Conservation (phyloP, 163 green algal species). For the Chlamydomonas reinhardtii region DNA sequence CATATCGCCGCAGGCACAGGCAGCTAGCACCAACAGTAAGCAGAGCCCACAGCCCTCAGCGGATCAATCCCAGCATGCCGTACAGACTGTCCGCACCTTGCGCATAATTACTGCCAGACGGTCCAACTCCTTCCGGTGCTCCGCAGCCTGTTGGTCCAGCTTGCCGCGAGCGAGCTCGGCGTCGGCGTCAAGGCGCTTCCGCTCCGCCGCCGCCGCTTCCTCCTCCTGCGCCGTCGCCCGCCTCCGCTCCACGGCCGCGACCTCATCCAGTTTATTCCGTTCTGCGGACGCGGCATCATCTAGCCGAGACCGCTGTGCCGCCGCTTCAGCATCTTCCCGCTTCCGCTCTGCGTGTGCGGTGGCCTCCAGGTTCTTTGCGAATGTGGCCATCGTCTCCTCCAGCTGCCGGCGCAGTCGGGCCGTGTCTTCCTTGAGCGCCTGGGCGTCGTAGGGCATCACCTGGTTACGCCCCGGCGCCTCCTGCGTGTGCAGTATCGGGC, state of each 20-base stretch:
- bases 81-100: no score
- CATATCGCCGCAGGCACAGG: no score
- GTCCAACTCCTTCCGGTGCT: background rate
- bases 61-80: no score
- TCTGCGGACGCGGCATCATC: background rate
- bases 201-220: background rate
- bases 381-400: background rate
- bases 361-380: background rate
- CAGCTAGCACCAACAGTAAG: no score
- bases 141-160: slow-evolving; percentile 9
- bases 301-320: background rate
- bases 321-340: background rate
- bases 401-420: slow-evolving; percentile 5
- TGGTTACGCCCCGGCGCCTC: no score
- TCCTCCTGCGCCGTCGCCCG: background rate
- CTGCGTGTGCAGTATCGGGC: no score
- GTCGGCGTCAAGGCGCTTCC: background rate
- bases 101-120: no score
- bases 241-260: background rate
- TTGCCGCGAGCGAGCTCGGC: background rate
- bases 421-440: background rate
- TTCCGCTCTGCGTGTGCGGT: background rate
- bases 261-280: slow-evolving; percentile 11
- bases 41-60: no score
- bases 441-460: background rate